Conservation (phyloP, 73 alveolate species). For the Effrenium voratum region DNA sequence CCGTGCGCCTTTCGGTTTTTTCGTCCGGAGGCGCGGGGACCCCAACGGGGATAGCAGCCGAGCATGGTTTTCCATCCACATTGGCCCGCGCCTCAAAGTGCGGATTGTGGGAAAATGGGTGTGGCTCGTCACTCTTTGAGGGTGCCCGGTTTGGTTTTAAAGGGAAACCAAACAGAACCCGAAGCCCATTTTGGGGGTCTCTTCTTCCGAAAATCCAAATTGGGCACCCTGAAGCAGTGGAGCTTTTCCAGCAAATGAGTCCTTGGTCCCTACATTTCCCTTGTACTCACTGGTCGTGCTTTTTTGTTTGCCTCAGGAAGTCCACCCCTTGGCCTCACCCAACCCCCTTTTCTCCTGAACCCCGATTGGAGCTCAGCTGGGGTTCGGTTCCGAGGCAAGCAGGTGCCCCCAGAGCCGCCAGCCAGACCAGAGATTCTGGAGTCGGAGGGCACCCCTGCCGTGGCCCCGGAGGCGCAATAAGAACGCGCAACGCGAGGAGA, state of each 20-base stretch:
- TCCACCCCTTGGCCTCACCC: too few species aligned
- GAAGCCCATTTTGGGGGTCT: too few species aligned
- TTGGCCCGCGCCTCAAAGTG: slow-evolving; percentile 25
- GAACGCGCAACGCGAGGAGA: neutral
- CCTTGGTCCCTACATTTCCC: too few species aligned
- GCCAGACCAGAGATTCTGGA: slow-evolving; percentile 69
- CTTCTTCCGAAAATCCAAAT: too few species aligned
- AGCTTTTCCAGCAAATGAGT: too few species aligned
- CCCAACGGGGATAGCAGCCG: slow-evolving; percentile 90
- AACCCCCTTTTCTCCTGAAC: too few species aligned
- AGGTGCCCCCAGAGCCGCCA: slow-evolving; percentile 75
- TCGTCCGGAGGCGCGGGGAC: slow-evolving; percentile 84
- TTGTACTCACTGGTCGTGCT: too few species aligned
- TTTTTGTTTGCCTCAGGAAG: too few species aligned
- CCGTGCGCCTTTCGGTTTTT: too few species aligned
- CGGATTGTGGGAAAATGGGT: neutral
- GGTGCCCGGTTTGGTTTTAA: neutral
- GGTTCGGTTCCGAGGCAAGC: neutral
- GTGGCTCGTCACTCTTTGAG: neutral
- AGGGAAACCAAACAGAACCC: too few species aligned
- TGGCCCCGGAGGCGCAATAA: neutral
- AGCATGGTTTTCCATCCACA: slow-evolving; percentile 88
- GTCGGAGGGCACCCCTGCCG: slow-evolving; percentile 88
- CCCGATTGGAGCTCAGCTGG: too few species aligned
- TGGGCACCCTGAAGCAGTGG: too few species aligned